phyloP scores from a whole-genome alignment of 441 rosid genomes.

The Pelargonium exstipulatum region DNA sequence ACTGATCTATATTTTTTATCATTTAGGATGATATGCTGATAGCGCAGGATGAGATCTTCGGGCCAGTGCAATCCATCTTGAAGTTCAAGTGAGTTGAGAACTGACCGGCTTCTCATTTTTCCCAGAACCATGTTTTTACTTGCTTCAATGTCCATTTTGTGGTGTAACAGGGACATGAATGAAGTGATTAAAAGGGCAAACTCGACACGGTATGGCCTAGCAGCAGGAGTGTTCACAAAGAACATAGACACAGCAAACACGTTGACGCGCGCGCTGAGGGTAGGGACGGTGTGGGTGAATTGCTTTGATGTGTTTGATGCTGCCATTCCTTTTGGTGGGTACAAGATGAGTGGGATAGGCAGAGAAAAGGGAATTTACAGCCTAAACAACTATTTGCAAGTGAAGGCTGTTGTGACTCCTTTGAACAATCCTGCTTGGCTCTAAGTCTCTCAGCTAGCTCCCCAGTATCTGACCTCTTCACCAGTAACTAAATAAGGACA shows the following conservation, averaged over 20 bases:
- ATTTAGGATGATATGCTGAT: slow-evolving; percentile 27
- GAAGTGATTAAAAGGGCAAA: slow-evolving; percentile 27
- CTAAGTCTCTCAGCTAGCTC: background rate
- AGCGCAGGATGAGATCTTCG: slow-evolving; percentile 27
- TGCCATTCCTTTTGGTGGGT: slow-evolving; percentile 71
- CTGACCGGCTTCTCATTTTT: background rate
- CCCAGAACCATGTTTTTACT: background rate
- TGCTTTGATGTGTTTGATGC: slow-evolving; percentile 55
- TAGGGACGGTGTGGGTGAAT: slow-evolving; percentile 62
- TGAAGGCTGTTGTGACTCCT: slow-evolving; percentile 73
- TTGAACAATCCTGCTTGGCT: slow-evolving; percentile 74
- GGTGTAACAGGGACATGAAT: slow-evolving; percentile 17
- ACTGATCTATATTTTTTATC: background rate
- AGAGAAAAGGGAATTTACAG: slow-evolving; percentile 63
- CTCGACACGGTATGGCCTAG: slow-evolving; percentile 38
- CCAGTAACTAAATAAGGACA: too few species aligned
- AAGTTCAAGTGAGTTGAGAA: slow-evolving; percentile 25
- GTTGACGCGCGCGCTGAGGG: slow-evolving; percentile 47
- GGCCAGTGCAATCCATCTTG: slow-evolving; percentile 27
- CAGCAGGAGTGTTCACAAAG: slow-evolving; percentile 62
- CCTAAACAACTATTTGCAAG: slow-evolving; percentile 68
- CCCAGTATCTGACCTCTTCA: too few species aligned
- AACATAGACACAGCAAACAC: slow-evolving; percentile 62
- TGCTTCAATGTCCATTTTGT: background rate
- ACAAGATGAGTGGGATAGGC: slow-evolving; percentile 73